A percentile compares a stretch with the other conserved stretches of the same genome.
Conservation (phyloP, 176 grass and related monocot species). For the Puya raimondii region DNA sequence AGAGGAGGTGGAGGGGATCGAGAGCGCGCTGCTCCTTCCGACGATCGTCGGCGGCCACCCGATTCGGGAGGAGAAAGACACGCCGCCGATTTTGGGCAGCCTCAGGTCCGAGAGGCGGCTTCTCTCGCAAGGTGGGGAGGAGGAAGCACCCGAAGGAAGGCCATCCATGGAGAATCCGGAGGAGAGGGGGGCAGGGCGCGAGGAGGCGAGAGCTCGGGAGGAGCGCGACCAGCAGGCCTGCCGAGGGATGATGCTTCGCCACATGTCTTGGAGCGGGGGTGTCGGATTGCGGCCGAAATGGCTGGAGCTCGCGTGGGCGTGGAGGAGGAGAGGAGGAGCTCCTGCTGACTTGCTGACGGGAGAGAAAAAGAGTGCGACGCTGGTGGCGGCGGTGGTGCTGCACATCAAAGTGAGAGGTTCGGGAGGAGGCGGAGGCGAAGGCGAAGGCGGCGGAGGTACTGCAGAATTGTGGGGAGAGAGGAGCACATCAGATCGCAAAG, state of each 20-base stretch:
- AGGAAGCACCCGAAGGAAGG: neutral
- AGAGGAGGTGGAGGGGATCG: neutral
- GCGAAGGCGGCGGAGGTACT: neutral
- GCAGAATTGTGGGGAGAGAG: neutral
- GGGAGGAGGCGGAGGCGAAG: neutral
- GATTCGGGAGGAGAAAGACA: neutral
- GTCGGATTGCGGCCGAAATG: neutral
- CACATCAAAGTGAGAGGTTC: constrained; percentile 8
- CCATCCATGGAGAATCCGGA: neutral
- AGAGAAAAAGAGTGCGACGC: neutral
- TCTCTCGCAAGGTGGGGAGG: neutral
- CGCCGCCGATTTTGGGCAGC: too few species aligned
- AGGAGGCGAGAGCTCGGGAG: neutral
- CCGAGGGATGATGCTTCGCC: neutral
- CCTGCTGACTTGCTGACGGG: neutral
- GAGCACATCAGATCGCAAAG: neutral
- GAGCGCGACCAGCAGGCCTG: neutral
- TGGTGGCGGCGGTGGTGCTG: neutral
- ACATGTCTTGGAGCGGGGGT: neutral
- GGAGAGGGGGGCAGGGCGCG: neutral
- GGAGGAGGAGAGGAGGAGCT: neutral
- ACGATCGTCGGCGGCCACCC: neutral
- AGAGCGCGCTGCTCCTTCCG: neutral
- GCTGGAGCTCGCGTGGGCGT: neutral
- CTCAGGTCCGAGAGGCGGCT: neutral